Evolutionary conservation across 179 eudicot species (phyloP), one percentile per base, ranked within the genome.

Genomic region (Patellifolia procumbens): DNA sequence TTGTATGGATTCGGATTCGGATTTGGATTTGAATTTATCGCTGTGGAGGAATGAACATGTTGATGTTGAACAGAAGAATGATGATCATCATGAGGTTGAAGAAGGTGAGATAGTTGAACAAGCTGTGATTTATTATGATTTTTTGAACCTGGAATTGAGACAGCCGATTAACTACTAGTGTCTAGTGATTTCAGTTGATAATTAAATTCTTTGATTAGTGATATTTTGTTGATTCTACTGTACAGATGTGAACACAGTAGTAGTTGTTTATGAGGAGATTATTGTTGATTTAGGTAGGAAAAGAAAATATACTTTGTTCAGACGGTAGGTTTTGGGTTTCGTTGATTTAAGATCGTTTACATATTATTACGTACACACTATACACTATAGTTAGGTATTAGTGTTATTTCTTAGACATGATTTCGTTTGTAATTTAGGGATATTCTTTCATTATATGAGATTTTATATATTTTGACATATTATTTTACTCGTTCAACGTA

Each of bases 81-180:
- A 52, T 7, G 78, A 69, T n/a, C 46, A 35, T 20, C 12, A 29
- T 34, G 80, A 73, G 17, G 24, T 78, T 52, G 81, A 73, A 66
- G 71, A 68, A 66, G 81, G 84, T 7, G 81, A 78, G 46, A 74
- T 82, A 0, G 72, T 81, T 4, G 79, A 81, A 42, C 42, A 73
- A 56, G 77, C 32, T 32, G 29, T 29, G 81, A 69, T 29, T 29
- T 79, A 69, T 26, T 58, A 74, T 3, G 84, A 81, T 74, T 61
- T 71, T 64, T 66, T 82, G 77, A 79, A 82, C 77, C 35, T 82
- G 28, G 82, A 79, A 56, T 79, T 82, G 46, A 71, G 82, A n/a
- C 79, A 26, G 28, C 76, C 76, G 9, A 69, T 64, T 45, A 42
- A 7, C 20, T n/a, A 13, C 28, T 26, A 59, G 1, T 48, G 0